These are phyloP conservation scores for Clarireedia sp. DNA, from an alignment of 2,329 filamentous ascomycete genomes.

Conservation along the genomic window DNA sequence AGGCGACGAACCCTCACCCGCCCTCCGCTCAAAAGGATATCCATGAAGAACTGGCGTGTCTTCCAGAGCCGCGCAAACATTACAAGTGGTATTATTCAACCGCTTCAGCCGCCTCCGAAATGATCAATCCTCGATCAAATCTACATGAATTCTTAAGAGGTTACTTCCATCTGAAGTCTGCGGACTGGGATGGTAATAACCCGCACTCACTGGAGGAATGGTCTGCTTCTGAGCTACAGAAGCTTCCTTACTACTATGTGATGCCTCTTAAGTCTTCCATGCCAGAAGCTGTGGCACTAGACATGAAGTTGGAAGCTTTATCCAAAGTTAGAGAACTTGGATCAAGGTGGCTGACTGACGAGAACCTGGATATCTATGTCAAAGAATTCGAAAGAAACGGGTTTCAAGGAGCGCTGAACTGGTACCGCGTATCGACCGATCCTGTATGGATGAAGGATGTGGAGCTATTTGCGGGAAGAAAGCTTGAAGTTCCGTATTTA, in stretches of 20 bases:
- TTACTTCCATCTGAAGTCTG: conserved; percentile 62
- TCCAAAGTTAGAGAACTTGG: conserved; percentile 31
- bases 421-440: conserved; percentile 54
- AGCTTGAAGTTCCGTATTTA: conserved; percentile 51
- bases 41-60: conserved; percentile 45
- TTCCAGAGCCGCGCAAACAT: conserved; percentile 54
- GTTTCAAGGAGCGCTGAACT: conserved; percentile 60
- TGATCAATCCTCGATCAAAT: conserved; percentile 41
- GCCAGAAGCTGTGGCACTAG: conserved; percentile 46
- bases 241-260: conserved; percentile 61
- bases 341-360: conserved; percentile 46
- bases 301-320: conserved; percentile 48
- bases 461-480: conserved; percentile 50
- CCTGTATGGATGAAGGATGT: conserved; percentile 42
- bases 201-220: conserved; percentile 47
- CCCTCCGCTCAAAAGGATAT: conserved; percentile 35
- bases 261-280: conserved; percentile 52
- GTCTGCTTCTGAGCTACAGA: conserved; percentile 47
- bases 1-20: conserved; percentile 26
- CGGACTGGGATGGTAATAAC: conserved; percentile 47
- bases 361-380: conserved; percentile 52
- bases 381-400: conserved; percentile 52
- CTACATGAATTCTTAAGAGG: conserved; percentile 54
- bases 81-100: conserved; percentile 62
- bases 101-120: conserved; percentile 37